phyloP scores from a whole-genome alignment of 192 early-diverging fungal genomes.

The Pilobolus umbonatus region DNA sequence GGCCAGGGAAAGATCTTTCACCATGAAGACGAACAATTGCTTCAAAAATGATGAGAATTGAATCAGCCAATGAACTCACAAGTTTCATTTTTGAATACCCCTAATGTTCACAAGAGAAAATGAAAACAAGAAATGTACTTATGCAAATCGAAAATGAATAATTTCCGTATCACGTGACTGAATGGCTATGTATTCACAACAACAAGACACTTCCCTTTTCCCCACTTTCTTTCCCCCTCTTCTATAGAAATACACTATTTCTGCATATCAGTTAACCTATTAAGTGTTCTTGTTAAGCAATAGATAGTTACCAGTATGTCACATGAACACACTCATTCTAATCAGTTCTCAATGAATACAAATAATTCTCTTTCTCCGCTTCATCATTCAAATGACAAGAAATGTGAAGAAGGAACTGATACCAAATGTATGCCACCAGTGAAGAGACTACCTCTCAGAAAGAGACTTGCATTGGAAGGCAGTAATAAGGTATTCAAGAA shows the following conservation, averaged over 20 bases:
- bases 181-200: not conserved
- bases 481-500: no score
- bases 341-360: not conserved
- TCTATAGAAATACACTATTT: not conserved
- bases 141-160: no score
- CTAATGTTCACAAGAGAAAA: no score
- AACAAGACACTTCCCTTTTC: not conserved
- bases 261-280: not conserved
- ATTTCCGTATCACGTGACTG: no score
- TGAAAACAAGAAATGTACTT: no score
- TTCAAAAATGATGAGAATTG: no score
- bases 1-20: no score
- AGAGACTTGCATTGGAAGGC: conserved; percentile 7
- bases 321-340: no score
- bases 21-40: no score
- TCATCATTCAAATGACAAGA: no score
- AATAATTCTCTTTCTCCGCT: conserved; percentile 7
- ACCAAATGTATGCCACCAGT: not conserved
- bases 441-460: conserved; percentile 4
- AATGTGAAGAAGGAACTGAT: not conserved
- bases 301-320: conserved; percentile 1
- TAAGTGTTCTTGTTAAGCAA: conserved; percentile 1
- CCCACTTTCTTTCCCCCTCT: not conserved
- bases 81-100: no score
- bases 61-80: no score